Base-by-base conservation (phyloP, 768 basidiomycete species). In the Erythrobasidium yunnanense region DNA sequence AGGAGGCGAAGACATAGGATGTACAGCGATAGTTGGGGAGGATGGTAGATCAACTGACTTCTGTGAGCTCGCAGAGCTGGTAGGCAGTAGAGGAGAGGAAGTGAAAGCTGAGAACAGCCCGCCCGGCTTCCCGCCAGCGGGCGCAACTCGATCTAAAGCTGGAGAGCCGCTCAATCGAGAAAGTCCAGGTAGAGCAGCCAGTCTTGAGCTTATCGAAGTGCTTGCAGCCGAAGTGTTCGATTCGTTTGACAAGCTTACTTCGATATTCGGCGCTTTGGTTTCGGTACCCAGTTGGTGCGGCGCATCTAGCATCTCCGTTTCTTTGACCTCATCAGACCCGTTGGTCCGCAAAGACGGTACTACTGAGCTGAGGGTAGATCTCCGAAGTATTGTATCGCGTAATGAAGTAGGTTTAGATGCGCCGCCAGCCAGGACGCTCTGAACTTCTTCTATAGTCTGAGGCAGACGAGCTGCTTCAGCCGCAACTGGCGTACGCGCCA, bases 391-490 rank as follows among this genome's bases (percentile, higher is more conserved):
- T 27, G 67, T 47, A 33, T 53, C 46, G 49, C 58, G 29, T 35
- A 57, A 35, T 17, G 33, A 45, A 34, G 33, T 30, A 18, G 56
- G 34, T 38, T 66, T 69, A 2, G 66, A 65, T 30, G 66, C 2
- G 23, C 65, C 32, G 35, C 32, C 29, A 30, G 73, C 68, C 22
- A 75, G 53, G 0, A 73, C 73, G n/a, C 67, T 70, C 53, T 66
- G 69, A 17, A 75, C 70, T 1, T 74, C 74, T 46, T 83, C 84
- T 2, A 82, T 77, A 63, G 84, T 80, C 74, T 83, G 79, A 67
- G 82, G 81, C 11, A 82, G 81, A 0, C 73, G 72, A 68, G 79
- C 81, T 50, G 77, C 78, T n/a, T 67, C 71, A 6, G 71, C 73
- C 4, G 55, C 72, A 20, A 34, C 69, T 62, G 68, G 65, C 20